phyloP scores from a whole-genome alignment of 169 alveolate genomes.

The Plasmodium fragile region DNA sequence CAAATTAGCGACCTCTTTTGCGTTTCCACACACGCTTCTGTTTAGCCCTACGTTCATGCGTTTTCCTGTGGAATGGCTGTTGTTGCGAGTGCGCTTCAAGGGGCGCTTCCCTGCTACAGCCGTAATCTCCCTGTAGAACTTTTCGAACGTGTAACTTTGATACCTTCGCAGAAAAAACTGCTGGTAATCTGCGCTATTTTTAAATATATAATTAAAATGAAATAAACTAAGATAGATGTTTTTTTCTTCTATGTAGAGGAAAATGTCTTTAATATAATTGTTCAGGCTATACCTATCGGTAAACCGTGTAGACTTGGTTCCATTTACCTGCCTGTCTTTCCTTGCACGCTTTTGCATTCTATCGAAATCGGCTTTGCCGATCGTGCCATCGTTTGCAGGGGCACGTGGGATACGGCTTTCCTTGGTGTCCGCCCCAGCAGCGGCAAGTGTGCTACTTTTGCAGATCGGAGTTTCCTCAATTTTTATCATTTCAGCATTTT shows the following conservation, averaged over 20 bases:
- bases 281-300: conserved; percentile 23
- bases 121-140: conserved; percentile 3
- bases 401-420: background rate
- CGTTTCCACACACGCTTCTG: background rate
- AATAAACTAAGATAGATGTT: conserved; percentile 50
- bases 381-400: background rate
- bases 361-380: background rate
- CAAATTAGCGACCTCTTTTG: background rate
- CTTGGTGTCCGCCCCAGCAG: background rate
- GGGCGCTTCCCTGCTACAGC: background rate
- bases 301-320: background rate
- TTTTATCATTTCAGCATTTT: background rate
- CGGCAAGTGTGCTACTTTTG: background rate
- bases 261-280: conserved; percentile 45
- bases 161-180: conserved; percentile 6
- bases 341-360: background rate
- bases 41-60: background rate
- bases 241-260: conserved; percentile 63
- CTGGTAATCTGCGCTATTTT: conserved; percentile 10
- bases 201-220: conserved; percentile 47
- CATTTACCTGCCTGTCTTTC: background rate
- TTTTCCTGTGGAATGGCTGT: background rate
- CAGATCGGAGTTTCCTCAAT: background rate
- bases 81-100: background rate
- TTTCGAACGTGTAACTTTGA: conserved; percentile 31